Evolutionary conservation across 2,329 filamentous ascomycete species (phyloP).

Genomic region (Albifimbria verrucaria): DNA sequence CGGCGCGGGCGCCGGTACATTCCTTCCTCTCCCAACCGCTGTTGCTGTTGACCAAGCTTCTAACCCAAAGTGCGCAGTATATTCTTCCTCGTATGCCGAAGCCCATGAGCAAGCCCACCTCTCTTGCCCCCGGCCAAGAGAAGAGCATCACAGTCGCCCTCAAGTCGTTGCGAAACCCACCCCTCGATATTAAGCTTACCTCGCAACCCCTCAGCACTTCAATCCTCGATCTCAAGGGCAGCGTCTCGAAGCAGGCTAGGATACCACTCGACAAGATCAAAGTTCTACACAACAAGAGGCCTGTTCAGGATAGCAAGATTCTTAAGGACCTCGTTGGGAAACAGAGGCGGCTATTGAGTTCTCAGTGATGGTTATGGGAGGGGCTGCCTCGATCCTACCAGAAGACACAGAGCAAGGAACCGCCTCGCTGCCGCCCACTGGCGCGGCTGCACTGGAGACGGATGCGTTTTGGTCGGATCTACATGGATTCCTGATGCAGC

Average conservation of each 20-base stretch:
- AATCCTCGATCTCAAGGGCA: constrained; percentile 73
- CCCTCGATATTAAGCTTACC: constrained; percentile 63
- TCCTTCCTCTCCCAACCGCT: constrained; percentile 3
- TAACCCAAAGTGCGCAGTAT: constrained; percentile 45
- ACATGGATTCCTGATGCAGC: constrained; percentile 73
- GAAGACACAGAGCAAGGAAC: constrained; percentile 30
- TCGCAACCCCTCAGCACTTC: constrained; percentile 65
- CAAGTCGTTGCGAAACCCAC: constrained; percentile 75
- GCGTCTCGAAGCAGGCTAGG: constrained; percentile 60
- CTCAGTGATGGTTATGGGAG: constrained; percentile 83
- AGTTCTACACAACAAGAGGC: constrained; percentile 84
- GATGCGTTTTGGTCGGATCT: constrained; percentile 86
- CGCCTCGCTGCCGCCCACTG: constrained; percentile 28
- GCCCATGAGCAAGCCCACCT: constrained; percentile 47
- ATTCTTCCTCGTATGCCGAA: constrained; percentile 67
- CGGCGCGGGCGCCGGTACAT: constrained; percentile 69
- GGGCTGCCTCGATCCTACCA: constrained; percentile 45
- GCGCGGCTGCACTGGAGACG: constrained; percentile 61
- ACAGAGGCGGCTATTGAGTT: constrained; percentile 61
- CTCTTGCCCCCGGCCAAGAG: constrained; percentile 49
- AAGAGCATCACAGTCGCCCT: constrained; percentile 57
- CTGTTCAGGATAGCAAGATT: constrained; percentile 72
- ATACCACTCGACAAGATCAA: constrained; percentile 77
- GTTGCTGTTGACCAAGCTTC: not conserved
- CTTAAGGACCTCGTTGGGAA: constrained; percentile 68